Evolutionary conservation across 176 grass and related monocot species (phyloP), one percentile per base, ranked within the genome.

Genomic region (Calamus simplicifolius): DNA sequence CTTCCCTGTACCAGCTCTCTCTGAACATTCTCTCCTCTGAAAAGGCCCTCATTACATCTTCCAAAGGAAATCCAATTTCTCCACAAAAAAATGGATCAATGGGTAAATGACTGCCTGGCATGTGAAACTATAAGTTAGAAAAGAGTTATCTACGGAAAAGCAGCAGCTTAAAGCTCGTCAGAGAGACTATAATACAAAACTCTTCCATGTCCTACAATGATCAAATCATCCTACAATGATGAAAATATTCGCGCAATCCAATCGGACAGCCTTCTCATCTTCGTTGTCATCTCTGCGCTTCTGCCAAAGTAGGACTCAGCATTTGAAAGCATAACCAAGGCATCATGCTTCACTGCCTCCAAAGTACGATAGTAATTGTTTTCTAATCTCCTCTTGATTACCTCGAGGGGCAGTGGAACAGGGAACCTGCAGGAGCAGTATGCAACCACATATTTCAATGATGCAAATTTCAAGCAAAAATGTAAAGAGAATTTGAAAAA

Each of bases 331-430:
- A 91, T 88, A 56, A 89, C 84, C n/a, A 29, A 60, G 23, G 78
- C 79, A 67, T 97, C 92, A 63, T 91, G 83, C 74, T 69, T 80
- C 35, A 91, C 72, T 49, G 92, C 86, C 51, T 88, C 87, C 56
- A 85, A 48, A 57, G 84, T 91, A 56, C 84, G 82, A 75, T 88
- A 88, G 69, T 91, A 91, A 69, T 82, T 77, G 26, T 75, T 97
- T 19, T 85, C 75, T 27, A 91, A 69, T 73, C 87, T 91, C 77
- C 58, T 85, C 62, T 77, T 91, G 63, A 97, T 91, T 54, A 90
- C 87, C 69, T 91, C 92, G 63, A 88, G 38, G 5, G 92, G 91
- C 72, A 97, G 81, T 25, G 76, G 92, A 73, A 85, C 87, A 66
- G 84, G 87, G 56, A 88, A 97, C 66, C 92, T 97, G 72, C 3